Evolutionary conservation across 768 basidiomycete species (phyloP).

Genomic region (Pisolithus marmoratus): DNA sequence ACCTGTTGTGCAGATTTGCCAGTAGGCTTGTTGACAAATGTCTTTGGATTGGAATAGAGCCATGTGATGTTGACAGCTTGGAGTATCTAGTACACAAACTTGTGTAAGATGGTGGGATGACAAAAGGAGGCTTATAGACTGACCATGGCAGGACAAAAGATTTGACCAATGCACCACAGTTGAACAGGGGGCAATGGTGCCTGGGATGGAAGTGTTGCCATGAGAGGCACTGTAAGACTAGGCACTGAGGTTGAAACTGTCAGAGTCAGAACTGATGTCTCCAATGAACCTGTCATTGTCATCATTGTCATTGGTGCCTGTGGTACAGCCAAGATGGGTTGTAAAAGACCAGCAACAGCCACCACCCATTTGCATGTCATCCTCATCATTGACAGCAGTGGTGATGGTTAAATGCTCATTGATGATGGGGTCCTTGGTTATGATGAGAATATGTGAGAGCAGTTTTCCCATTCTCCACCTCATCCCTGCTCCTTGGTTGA

Average conservation of each 20-base stretch:
- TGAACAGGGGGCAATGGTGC: conserved; percentile 60
- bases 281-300: conserved; percentile 2
- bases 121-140: conserved; percentile 13
- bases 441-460: too few relatives aligned
- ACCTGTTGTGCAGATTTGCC: conserved; percentile 58
- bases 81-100: conserved; percentile 45
- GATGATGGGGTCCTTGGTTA: too few relatives aligned
- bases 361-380: conserved; percentile 3
- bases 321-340: conserved; percentile 12
- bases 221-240: conserved; percentile 52
- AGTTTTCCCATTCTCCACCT: too few relatives aligned
- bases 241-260: conserved; percentile 59
- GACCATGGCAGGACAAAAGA: conserved; percentile 78
- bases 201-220: conserved; percentile 60
- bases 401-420: too few relatives aligned
- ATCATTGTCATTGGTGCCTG: conserved; percentile 3
- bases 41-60: conserved; percentile 77
- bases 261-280: conserved; percentile 26
- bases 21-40: conserved; percentile 87
- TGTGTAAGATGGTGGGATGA: neutral
- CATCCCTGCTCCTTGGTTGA: too few relatives aligned
- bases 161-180: conserved; percentile 69
- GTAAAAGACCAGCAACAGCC: conserved; percentile 10
- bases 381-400: conserved; percentile 25
- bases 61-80: conserved; percentile 82